A percentile compares a stretch with the other conserved stretches of the same genome.
phyloP scores from a whole-genome alignment of 1,284 basidiomycete species.

The Tilletia walkeri region DNA sequence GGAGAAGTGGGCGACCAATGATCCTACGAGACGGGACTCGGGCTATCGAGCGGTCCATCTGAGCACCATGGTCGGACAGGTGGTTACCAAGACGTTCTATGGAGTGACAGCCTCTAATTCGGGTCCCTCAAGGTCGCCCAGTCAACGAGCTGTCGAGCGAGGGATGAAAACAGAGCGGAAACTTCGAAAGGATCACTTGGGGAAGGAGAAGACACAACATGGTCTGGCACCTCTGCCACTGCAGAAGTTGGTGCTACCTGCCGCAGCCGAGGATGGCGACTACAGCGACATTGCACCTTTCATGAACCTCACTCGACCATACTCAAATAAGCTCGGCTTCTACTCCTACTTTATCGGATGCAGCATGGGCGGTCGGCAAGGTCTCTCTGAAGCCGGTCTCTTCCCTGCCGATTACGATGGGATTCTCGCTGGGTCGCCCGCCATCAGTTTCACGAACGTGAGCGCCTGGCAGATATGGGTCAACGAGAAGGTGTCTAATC shows the following conservation, averaged over 20 bases:
- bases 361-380: slow-evolving; percentile 36
- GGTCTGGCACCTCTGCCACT: no score
- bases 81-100: slow-evolving; percentile 32
- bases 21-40: slow-evolving; percentile 24
- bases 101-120: slow-evolving; percentile 10
- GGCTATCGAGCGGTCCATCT: slow-evolving; percentile 33
- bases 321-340: slow-evolving; percentile 21
- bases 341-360: slow-evolving; percentile 36
- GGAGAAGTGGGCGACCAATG: slow-evolving; percentile 22
- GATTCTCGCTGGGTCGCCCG: slow-evolving; percentile 35
- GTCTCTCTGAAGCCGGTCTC: slow-evolving; percentile 29
- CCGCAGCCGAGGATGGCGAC: slow-evolving; percentile 1
- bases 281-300: slow-evolving; percentile 4
- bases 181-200: no score
- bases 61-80: slow-evolving; percentile 27
- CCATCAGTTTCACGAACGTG: slow-evolving; percentile 32
- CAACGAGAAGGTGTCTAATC: slow-evolving; percentile 28
- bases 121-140: no score
- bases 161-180: background rate
- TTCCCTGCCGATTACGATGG: slow-evolving; percentile 38
- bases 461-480: slow-evolving; percentile 39
- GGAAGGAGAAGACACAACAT: no score
- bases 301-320: slow-evolving; percentile 5
- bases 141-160: no score
- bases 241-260: background rate